Evolutionary conservation across 2,329 filamentous ascomycete species (phyloP), one percentile per base, ranked within the genome.

Genomic region (Pseudocercospora macadamiae): DNA sequence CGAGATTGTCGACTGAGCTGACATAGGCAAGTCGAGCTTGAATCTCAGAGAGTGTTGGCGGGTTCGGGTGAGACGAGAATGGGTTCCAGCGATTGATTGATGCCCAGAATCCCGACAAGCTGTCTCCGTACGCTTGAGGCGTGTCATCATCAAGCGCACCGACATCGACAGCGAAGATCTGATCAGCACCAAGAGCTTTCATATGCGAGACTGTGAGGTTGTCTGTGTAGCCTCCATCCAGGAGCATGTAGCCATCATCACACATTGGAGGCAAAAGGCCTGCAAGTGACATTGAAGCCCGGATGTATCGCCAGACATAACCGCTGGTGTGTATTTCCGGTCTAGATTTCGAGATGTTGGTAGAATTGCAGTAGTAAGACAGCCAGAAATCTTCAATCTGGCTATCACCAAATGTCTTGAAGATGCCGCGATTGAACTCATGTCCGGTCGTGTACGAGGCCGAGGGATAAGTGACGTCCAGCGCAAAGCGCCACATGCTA

Each of bases 321-420:
- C 95, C 95, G 61, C 90, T 95, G 0, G 92, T 97, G 75, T 99
- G 95, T 65, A 96, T 93, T 73, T 99, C 95, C 2, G 86, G 86
- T 18, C 93, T 85, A 61, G 90, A 95, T 75, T 96, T 96, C 78
- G 90, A 96, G 76, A 99, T 97, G 75, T 97, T 99, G 34, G 96
- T 99, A 0, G 95, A 97, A 76, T 99, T 99, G 83, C 96, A 99
- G 78, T 99, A 99, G 74, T 91, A 99, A 67, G 96, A 92, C 9
- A 99, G 84, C 95, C 95, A 99, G 71, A 97, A 99, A 74, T 99
- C 95, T 76, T 99, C 95, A 58, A 99, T 97, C 72, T 97, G 95
- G 8, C 91, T 90, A 70, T 97, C 91, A 12, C 93, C 95, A 73
- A 99, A 97, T 0, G 93, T 92, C 76, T 99, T 99, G 85, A 97